These are phyloP conservation scores for Hippophae tibetana DNA, from an alignment of 306 rosid species.

Conservation along the genomic window DNA sequence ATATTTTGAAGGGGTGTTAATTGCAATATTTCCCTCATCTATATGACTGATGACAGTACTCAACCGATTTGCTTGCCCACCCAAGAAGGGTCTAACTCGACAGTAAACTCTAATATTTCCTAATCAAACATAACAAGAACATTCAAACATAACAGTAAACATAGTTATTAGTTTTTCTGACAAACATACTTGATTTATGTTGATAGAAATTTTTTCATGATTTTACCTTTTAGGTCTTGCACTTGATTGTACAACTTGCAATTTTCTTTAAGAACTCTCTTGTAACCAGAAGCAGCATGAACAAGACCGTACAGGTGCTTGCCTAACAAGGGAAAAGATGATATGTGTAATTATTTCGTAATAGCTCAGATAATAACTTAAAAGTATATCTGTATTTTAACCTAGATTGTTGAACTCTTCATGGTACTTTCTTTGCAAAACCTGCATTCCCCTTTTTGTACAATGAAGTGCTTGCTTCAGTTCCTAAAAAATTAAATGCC, in stretches of 20 bases:
- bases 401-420: conserved; percentile 60
- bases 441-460: conserved; percentile 63
- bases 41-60: conserved; percentile 34
- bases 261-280: conserved; percentile 85
- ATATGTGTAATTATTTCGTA: conserved; percentile 9
- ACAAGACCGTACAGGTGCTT: conserved; percentile 57
- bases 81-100: conserved; percentile 75
- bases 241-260: conserved; percentile 87
- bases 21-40: conserved; percentile 58
- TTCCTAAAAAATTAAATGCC: conserved; percentile 35
- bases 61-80: conserved; percentile 35
- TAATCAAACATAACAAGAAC: conserved; percentile 21
- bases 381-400: conserved; percentile 14
- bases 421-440: conserved; percentile 44
- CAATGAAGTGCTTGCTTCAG: conserved; percentile 47
- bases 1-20: conserved; percentile 60
- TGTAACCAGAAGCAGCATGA: conserved; percentile 84
- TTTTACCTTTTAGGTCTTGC: conserved; percentile 81
- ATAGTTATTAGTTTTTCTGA: conserved; percentile 12
- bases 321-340: conserved; percentile 33
- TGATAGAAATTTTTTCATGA: background rate
- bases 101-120: conserved; percentile 96
- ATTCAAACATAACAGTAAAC: conserved; percentile 8
- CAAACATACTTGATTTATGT: background rate
- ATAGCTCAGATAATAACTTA: background rate